Evolutionary conservation across 345 rosid species (phyloP), one percentile per base, ranked within the genome.

Genomic region (Stellera chamaejasme): DNA sequence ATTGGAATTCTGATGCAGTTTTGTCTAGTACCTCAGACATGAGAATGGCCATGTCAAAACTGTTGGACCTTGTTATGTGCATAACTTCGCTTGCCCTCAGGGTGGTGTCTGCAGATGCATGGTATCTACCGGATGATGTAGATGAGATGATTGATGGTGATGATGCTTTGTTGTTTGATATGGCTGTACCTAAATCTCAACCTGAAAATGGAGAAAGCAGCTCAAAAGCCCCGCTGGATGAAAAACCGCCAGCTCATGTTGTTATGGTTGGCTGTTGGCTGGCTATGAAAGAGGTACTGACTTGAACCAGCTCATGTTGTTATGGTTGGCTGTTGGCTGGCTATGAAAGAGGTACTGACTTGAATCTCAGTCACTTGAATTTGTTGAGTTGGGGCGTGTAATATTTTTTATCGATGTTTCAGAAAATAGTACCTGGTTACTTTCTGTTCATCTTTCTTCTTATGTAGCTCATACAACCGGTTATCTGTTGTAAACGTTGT

Each of bases 221-320:
- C 73, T 67, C 70, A 50, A 75, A 68, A 69, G 55, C 48, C 62
- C 64, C 50, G 60, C 72, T 54, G 59, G 87, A 75, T 68, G 63
- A 50, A 36, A 64, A 77, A 68, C 60, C 73, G 61, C 75, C 87
- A 46, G 94, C 86, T 45, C 98, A 92, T 67, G 69, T 84, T 63
- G 93, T 92, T 36, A 85, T 92, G 98, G 96, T 88, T 60, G 96
- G 96, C 66, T 86, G 96, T 77, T 92, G 98, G 98, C 79, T 88
- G 59, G 98, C 96, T 41, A 92, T 86, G 98, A 88, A 92, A 76
- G 98, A 92, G 98, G 96, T 88, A 79, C 43, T 56, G 60, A 32
- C 57, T 59, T 43, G 55, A 14, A 65, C 75, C 87, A 46, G 94
- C 86, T 45, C 98, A 92, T 67, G 69, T 84, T 63, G 93, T 92